Base-by-base conservation (phyloP, 257 asterid species). In the Salvia hispanica region DNA sequence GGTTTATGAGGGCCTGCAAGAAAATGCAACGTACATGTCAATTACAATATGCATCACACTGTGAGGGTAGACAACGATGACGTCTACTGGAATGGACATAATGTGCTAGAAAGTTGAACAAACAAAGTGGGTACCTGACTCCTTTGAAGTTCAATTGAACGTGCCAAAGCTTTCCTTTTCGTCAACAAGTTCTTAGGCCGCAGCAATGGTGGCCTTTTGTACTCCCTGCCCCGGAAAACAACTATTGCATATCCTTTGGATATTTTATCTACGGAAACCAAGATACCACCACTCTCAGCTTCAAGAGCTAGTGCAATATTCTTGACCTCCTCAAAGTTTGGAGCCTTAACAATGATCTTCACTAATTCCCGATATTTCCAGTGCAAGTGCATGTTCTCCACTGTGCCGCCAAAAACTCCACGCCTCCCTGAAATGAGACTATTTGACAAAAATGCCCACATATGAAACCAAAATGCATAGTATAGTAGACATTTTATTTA, bases 321-420 rank as follows among this genome's bases (percentile, higher is more conserved):
- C 80, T 81, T 84, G 47, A 86, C 97, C 77, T 91, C 88, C 47
- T 84, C 96, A 43, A 91, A 72, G 70, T 75, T 79, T 76, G 74
- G 88, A 44, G 91, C 93, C 77, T 94, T 91, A 15, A 94, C 95
- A 37, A 91, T 74, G 76, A 94, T 87, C 80, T 94, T 91, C 51
- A 94, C 81, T 81, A 94, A 66, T 82, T 94, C 97, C 25, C 97
- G 81, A 77, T 91, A 91, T 72, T 94, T 94, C 99, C 97, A 94
- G 74, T 94, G 99, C 76, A 94, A 83, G 81, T 94, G 99, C 99
- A 91, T 91, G 82, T 94, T 94, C 79, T 94, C 99, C 69, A 94
- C 96, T 0, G 99, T 94, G 77, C 99, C 99, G 68, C 82, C 95
- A 74, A 94, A 94, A 70, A 94, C 86, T 71, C 99, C 99, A 60